phyloP scores from a whole-genome alignment of 2,329 filamentous ascomycete species.

The Chrysoporthe puriensis region DNA sequence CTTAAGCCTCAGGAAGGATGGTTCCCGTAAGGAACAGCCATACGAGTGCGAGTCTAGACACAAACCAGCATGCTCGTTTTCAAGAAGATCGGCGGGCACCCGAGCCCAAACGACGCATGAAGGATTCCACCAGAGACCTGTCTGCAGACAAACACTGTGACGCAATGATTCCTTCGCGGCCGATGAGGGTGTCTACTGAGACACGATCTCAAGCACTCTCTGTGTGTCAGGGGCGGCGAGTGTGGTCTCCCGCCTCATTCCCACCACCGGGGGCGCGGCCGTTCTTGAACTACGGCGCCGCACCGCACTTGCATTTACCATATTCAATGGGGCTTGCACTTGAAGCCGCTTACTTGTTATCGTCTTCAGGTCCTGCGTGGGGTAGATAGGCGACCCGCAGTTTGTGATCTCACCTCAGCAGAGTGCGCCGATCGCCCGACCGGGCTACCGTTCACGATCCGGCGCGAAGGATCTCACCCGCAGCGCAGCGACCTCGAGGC shows the following conservation, averaged over 20 bases:
- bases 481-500: not conserved
- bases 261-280: not conserved
- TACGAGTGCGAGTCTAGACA: too few species aligned
- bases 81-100: not conserved
- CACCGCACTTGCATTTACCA: not conserved
- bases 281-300: not conserved
- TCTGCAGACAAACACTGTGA: not conserved
- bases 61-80: not conserved
- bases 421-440: too few species aligned
- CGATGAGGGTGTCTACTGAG: not conserved
- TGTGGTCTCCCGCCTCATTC: not conserved
- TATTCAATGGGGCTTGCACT: not conserved
- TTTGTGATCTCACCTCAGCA: constrained; percentile 3
- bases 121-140: not conserved
- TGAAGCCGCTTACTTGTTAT: not conserved
- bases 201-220: not conserved
- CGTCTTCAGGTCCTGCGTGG: not conserved
- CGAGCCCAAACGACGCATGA: not conserved
- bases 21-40: too few species aligned
- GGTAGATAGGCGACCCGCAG: not conserved
- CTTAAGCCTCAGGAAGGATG: too few species aligned
- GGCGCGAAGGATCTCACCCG: constrained; percentile 1
- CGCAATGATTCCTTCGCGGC: not conserved
- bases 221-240: not conserved
- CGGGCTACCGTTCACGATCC: not conserved